Evolutionary conservation across 768 basidiomycete genomes (phyloP).

Genomic region (Leccinum longicurvipes): DNA sequence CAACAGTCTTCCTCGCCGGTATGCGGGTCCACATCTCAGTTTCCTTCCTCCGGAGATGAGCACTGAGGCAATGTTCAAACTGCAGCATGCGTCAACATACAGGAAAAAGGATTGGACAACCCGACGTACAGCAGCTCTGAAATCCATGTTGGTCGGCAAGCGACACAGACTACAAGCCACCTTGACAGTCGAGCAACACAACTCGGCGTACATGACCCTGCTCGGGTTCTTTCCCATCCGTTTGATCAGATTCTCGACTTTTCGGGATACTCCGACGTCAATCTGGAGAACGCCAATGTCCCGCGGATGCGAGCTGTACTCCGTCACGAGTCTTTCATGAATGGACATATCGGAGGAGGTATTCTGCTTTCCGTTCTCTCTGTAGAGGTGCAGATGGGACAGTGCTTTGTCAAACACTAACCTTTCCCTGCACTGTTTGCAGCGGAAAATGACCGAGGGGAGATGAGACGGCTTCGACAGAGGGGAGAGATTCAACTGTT

Average conservation of each 20-base stretch:
- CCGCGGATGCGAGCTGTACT: not conserved
- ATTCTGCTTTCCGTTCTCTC: not conserved
- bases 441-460: conserved; percentile 11
- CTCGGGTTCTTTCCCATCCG: conserved; percentile 6
- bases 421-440: conserved; percentile 1
- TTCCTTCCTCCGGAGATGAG: not conserved
- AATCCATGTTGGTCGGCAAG: not conserved
- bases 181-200: conserved; percentile 4
- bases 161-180: conserved; percentile 8
- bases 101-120: not conserved
- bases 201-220: not conserved
- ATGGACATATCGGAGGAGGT: not conserved
- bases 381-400: conserved; percentile 7
- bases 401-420: conserved; percentile 5
- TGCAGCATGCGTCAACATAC: not conserved
- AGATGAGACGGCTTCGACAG: conserved; percentile 5
- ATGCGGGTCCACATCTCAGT: conserved; percentile 6
- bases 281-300: conserved; percentile 1
- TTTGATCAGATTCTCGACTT: conserved; percentile 9
- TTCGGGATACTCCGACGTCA: conserved; percentile 3
- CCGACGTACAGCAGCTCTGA: conserved; percentile 5
- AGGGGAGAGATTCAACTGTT: not conserved
- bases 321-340: not conserved
- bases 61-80: conserved; percentile 6
- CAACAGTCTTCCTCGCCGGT: not conserved